Evolutionary conservation across 2,329 filamentous ascomycete species (phyloP), one percentile per base, ranked within the genome.

Genomic region (Elsinoe batatas): DNA sequence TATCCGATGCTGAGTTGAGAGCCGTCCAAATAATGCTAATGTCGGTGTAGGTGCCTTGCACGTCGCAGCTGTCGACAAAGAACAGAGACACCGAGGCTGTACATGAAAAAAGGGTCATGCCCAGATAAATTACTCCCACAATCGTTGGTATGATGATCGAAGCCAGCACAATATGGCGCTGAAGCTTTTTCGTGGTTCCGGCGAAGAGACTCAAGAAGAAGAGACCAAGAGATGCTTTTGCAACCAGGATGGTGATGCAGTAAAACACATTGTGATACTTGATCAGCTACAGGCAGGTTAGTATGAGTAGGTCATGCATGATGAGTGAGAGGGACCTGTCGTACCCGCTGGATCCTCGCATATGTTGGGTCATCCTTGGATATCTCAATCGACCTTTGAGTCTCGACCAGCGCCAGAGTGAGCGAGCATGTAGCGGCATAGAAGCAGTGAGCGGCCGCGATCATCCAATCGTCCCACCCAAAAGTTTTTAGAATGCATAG

Each of bases 1-100:
- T 18, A 20, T 44, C 38, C 2, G 38, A 42, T 17, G 36, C 38
- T 11, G 51, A 32, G 20, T 54, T 54, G n/a, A 54, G 38, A 3
- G 51, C 51, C 10, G 51, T 54, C 51, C 51, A 54, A 59, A 62
- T n/a, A 63, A 66, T 36, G 63, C 62, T 47, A 64, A 61, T 3
- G 61, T 61, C 17, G 61, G 66, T 54, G 22, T 44, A 44, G 12
- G 36, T 43, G 13, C 20, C 37, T 12, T 54, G 51, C 2, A 54
- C 37, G 17, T 42, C 37, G 22, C 51, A 54, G 18, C 20, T 43
- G 53, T 44, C 42, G 17, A 44, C 40, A 13, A 55, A 47, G 7
- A 55, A 8, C 18, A 55, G 42, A 20, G 40, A 46, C 2, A 46
- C 53, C 22, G 40, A 44, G 1, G 22, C 53, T 26, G 42, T 22